A percentile compares a stretch with the other conserved stretches of the same genome.
Evolutionary conservation across 495 filamentous ascomycete genomes (phyloP).

Genomic region (Aspergillus affinis): DNA sequence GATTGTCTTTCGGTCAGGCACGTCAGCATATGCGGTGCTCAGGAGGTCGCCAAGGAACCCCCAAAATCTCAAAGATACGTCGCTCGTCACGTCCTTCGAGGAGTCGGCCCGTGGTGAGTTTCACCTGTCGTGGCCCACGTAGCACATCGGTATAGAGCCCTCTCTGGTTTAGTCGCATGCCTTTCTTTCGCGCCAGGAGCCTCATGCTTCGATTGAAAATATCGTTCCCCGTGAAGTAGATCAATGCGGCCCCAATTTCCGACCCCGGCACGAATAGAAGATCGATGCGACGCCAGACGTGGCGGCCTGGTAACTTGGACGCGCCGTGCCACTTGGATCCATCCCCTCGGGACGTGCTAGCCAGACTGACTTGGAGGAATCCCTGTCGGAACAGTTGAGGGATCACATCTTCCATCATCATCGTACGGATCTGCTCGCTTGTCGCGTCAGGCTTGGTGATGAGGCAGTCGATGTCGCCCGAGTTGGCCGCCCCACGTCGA

Average conservation of each 20-base stretch:
- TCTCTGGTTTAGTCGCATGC: conserved; percentile 82
- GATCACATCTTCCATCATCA: conserved; percentile 65
- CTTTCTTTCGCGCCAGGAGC: conserved; percentile 77
- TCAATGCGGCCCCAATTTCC: conserved; percentile 82
- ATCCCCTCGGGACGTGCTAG: conserved; percentile 39
- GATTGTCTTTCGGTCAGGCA: conserved; percentile 4
- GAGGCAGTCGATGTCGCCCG: conserved; percentile 83
- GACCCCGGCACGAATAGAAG: conserved; percentile 79
- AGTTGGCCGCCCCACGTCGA: conserved; percentile 70
- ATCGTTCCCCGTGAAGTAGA: conserved; percentile 97
- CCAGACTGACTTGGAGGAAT: conserved; percentile 60
- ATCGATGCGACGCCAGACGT: conserved; percentile 80
- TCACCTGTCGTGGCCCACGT: conserved; percentile 55
- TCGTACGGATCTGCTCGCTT: conserved; percentile 56
- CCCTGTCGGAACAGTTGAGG: conserved; percentile 55
- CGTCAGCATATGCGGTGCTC: conserved; percentile 73
- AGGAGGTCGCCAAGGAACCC: conserved; percentile 84
- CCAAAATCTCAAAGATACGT: conserved; percentile 81
- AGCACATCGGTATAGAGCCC: conserved; percentile 78
- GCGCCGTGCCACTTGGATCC: conserved; percentile 89
- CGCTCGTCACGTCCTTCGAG: conserved; percentile 77
- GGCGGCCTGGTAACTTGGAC: conserved; percentile 57
- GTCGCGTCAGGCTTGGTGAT: conserved; percentile 68
- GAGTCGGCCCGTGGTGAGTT: conserved; percentile 70
- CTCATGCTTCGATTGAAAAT: conserved; percentile 93